Evolutionary conservation across 805 yeast species (phyloP).

Genomic region (Hanseniaspora pseudoguilliermondii): DNA sequence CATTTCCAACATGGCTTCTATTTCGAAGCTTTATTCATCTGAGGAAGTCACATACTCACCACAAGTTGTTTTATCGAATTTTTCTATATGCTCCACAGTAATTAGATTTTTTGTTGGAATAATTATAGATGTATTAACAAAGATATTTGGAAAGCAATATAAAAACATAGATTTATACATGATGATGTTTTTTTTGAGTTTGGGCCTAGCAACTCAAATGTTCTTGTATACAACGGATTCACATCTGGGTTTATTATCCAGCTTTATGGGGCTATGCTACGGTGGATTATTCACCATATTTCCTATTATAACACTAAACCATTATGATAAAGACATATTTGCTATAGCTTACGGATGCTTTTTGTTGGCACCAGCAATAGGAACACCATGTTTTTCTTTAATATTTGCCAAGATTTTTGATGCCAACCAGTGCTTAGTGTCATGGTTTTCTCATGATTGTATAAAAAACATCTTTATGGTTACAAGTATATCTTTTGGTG

Average conservation of each 20-base stretch:
- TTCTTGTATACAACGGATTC: constrained; percentile 19
- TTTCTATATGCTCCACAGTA: constrained; percentile 39
- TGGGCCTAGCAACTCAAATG: constrained; percentile 30
- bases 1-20: constrained; percentile 69
- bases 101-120: constrained; percentile 59
- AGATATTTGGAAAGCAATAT: constrained; percentile 11
- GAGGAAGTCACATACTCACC: constrained; percentile 17
- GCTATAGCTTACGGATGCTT: constrained; percentile 91
- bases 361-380: constrained; percentile 79
- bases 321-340: constrained; percentile 79
- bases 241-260: constrained; percentile 27
- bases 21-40: constrained; percentile 32
- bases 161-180: constrained; percentile 25
- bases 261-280: constrained; percentile 54
- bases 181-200: constrained; percentile 24
- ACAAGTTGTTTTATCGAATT: constrained; percentile 14
- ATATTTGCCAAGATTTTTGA: constrained; percentile 58
- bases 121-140: constrained; percentile 46
- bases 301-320: constrained; percentile 70
- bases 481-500: background rate
- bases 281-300: constrained; percentile 78
- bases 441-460: constrained; percentile 2
- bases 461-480: constrained; percentile 1
- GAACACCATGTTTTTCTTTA: constrained; percentile 56
- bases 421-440: constrained; percentile 19